Percentiles rank a stretch among this genome's conserved stretches.
Conservation (phyloP, 805 yeast species). For the Zygosaccharomyces siamensis region DNA sequence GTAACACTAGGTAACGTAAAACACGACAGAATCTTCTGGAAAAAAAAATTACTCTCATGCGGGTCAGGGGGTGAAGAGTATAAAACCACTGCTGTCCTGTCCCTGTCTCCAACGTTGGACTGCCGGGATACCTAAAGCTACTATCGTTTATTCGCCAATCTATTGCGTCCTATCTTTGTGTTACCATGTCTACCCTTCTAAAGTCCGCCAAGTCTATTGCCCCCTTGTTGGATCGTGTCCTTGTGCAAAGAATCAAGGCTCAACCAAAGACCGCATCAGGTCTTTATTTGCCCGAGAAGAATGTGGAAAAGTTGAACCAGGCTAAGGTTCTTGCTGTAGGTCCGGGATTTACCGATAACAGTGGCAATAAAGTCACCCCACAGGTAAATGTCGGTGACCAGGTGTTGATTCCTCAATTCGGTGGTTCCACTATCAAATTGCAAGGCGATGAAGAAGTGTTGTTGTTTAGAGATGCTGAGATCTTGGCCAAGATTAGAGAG, state of each 20-base stretch:
- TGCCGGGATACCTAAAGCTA: no score
- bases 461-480: conserved; percentile 89
- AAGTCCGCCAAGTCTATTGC: conserved; percentile 82
- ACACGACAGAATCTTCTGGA: conserved; percentile 13
- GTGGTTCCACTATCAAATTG: conserved; percentile 85
- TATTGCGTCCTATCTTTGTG: neutral
- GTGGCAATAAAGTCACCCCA: conserved; percentile 69
- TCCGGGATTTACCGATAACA: conserved; percentile 77
- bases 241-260: conserved; percentile 92
- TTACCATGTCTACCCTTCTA: conserved; percentile 49
- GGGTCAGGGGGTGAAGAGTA: neutral
- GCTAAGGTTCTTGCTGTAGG: conserved; percentile 93
- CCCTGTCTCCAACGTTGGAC: neutral
- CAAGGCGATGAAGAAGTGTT: conserved; percentile 73
- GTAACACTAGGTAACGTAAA: neutral
- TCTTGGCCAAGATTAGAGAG: conserved; percentile 82
- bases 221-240: conserved; percentile 93
- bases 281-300: conserved; percentile 90
- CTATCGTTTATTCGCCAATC: neutral
- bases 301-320: conserved; percentile 88
- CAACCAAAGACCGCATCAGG: conserved; percentile 90
- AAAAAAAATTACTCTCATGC: neutral
- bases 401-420: conserved; percentile 90
- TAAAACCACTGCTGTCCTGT: neutral
- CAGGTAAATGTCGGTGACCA: conserved; percentile 86